Evolutionary conservation across 208 protist genomes (phyloP).

Genomic region (Leishmania martiniquensis): DNA sequence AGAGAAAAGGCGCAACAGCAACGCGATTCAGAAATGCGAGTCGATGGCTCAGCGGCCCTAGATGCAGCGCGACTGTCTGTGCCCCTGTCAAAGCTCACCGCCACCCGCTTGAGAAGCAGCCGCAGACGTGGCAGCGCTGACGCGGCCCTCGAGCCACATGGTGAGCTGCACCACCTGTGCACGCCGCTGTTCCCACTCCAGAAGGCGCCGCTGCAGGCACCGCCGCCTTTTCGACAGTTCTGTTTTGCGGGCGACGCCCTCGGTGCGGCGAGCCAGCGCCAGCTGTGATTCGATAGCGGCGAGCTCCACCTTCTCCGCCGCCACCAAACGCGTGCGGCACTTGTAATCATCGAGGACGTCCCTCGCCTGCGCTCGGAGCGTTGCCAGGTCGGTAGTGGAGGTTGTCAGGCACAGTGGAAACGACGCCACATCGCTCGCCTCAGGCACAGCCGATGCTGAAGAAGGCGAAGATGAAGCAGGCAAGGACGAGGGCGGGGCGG

Average conservation of each 20-base stretch:
- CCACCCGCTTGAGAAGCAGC: neutral
- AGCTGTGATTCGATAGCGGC: constrained; percentile 22
- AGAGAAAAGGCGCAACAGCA: neutral
- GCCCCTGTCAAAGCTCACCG: neutral
- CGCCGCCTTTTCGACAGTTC: constrained; percentile 26
- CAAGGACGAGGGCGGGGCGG: neutral
- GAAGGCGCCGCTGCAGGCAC: constrained; percentile 28
- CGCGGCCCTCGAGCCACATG: constrained; percentile 17
- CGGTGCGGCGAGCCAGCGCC: neutral
- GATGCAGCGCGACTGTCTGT: neutral
- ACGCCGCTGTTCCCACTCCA: constrained; percentile 39
- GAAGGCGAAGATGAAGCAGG: neutral
- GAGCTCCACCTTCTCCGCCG: constrained; percentile 36
- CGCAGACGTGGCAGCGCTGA: constrained; percentile 8
- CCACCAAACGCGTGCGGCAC: neutral
- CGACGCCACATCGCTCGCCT: neutral
- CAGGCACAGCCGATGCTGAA: neutral
- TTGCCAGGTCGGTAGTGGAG: neutral
- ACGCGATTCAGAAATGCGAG: neutral
- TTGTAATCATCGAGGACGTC: constrained; percentile 22
- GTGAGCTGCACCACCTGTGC: constrained; percentile 44
- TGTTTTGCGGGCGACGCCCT: constrained; percentile 5
- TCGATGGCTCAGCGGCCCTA: neutral
- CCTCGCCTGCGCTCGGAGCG: constrained; percentile 12
- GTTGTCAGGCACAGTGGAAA: neutral